Percentiles rank a stretch among this genome's conserved stretches.
phyloP scores from a whole-genome alignment of 768 basidiomycete species.

The Paxillus rubicundulus region DNA sequence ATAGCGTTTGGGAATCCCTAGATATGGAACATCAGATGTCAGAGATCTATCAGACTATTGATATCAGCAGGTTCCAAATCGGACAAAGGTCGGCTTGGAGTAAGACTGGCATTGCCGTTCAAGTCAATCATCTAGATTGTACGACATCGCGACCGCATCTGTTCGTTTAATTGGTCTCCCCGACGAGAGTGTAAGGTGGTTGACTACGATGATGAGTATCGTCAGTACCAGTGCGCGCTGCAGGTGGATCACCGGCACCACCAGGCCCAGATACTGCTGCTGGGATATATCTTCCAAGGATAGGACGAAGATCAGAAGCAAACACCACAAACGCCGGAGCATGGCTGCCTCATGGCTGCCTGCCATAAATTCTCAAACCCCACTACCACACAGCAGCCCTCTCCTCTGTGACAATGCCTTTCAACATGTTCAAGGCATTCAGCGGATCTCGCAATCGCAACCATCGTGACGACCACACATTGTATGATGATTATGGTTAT shows the following conservation, averaged over 20 bases:
- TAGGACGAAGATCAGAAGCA: background rate
- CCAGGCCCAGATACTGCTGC: background rate
- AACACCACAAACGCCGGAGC: background rate
- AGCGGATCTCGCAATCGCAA: constrained; percentile 32
- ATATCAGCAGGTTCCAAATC: background rate
- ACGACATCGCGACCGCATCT: background rate
- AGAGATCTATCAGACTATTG: background rate
- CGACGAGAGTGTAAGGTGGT: background rate
- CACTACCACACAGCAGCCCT: constrained; percentile 14
- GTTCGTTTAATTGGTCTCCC: background rate
- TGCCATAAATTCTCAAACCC: constrained; percentile 28
- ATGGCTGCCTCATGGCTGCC: constrained; percentile 28
- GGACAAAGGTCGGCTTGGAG: background rate
- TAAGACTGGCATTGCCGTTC: background rate
- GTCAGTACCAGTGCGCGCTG: background rate
- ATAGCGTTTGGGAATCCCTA: background rate
- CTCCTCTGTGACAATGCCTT: constrained; percentile 31
- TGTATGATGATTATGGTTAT: constrained; percentile 29
- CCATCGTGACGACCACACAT: constrained; percentile 23
- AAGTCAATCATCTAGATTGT: background rate
- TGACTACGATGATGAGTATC: background rate
- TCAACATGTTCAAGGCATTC: constrained; percentile 38
- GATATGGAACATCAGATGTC: background rate
- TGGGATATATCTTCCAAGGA: background rate
- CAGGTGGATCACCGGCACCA: constrained; percentile 8